Percentiles rank a stretch among this genome's conserved stretches.
These are phyloP conservation scores for Gentiana macrophylla DNA, from an alignment of 257 asterid genomes.

Conservation along the genomic window DNA sequence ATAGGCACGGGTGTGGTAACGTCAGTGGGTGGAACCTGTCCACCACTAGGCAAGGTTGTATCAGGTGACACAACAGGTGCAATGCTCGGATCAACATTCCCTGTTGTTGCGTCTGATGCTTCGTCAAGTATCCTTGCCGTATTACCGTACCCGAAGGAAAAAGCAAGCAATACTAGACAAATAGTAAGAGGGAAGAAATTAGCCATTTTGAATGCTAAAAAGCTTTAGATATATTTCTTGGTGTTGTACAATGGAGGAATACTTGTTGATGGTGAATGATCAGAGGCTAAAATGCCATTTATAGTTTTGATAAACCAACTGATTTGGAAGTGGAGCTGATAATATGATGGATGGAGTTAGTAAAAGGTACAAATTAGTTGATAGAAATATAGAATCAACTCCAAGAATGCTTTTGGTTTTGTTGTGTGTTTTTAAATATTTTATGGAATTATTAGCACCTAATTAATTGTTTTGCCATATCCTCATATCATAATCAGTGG, in stretches of 20 bases:
- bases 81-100: conserved; percentile 14
- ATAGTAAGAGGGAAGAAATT: conserved; percentile 15
- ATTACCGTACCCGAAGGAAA: conserved; percentile 20
- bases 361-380: conserved; percentile 3
- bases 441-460: not conserved
- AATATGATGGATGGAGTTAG: conserved; percentile 33
- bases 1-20: conserved; percentile 2
- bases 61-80: conserved; percentile 26
- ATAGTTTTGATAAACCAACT: conserved; percentile 14
- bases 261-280: conserved; percentile 20
- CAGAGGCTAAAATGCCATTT: conserved; percentile 14
- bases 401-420: not conserved
- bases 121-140: conserved; percentile 43
- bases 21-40: conserved; percentile 27
- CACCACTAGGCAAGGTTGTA: conserved; percentile 23
- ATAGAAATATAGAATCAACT: conserved; percentile 7
- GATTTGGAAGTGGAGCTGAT: conserved; percentile 35
- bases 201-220: conserved; percentile 30
- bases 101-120: conserved; percentile 15
- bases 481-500: too few relatives aligned
- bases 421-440: not conserved
- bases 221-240: not conserved
- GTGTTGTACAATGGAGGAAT: conserved; percentile 6
- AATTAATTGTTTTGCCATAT: too few relatives aligned
- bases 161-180: conserved; percentile 32